Evolutionary conservation across 208 protist species (phyloP).

Genomic region (Acanthamoeba sp.): DNA sequence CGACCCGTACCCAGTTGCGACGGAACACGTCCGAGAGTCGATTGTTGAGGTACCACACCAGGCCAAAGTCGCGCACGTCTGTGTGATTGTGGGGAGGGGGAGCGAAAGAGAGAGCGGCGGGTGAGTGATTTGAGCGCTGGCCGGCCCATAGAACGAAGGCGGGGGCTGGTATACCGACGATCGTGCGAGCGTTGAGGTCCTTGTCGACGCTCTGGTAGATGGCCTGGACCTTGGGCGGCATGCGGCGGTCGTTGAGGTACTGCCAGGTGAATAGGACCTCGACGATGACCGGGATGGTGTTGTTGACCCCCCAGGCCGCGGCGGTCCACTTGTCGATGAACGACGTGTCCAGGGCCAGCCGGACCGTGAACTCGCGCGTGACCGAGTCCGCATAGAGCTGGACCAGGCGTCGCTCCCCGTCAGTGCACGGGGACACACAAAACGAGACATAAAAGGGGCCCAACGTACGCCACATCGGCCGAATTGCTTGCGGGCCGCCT

Average conservation of each 20-base stretch:
- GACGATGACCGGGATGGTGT: slow-evolving; percentile 63
- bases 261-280: slow-evolving; percentile 54
- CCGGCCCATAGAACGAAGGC: neutral
- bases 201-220: slow-evolving; percentile 3
- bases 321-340: slow-evolving; percentile 50
- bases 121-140: too few relatives aligned
- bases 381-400: neutral
- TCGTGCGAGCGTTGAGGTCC: neutral
- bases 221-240: slow-evolving; percentile 9
- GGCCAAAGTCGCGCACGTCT: slow-evolving; percentile 18
- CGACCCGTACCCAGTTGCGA: slow-evolving; percentile 47
- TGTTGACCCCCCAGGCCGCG: slow-evolving; percentile 42
- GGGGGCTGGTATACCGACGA: neutral
- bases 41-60: slow-evolving; percentile 7
- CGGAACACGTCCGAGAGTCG: neutral
- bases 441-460: neutral
- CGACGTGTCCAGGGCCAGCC: neutral
- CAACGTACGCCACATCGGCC: neutral
- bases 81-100: too few relatives aligned
- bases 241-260: neutral
- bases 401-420: too few relatives aligned
- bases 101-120: too few relatives aligned
- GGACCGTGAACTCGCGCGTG: slow-evolving; percentile 5
- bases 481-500: neutral
- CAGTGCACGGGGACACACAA: neutral